These are phyloP conservation scores for Claviceps pusilla DNA, from an alignment of 2,329 filamentous ascomycete species.

Conservation along the genomic window DNA sequence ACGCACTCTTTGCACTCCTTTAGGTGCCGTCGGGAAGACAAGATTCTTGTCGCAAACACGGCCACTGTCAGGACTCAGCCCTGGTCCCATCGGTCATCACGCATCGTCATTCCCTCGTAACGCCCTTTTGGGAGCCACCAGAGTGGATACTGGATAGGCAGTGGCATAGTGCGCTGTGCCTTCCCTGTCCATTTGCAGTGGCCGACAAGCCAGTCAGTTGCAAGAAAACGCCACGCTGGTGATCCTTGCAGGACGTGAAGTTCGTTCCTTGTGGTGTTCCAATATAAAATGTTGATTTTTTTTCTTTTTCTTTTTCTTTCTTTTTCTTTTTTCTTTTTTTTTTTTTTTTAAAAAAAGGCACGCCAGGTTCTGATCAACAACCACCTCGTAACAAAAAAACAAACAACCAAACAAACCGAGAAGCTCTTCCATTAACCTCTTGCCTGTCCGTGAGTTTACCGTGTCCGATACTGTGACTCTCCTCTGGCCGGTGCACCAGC, in stretches of 20 bases:
- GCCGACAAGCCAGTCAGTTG: conserved; percentile 5
- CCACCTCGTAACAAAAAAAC: not conserved
- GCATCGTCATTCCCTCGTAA: conserved; percentile 1
- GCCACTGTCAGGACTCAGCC: too few relatives aligned
- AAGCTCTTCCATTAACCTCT: not conserved
- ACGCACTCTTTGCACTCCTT: too few relatives aligned
- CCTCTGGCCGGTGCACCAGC: not conserved
- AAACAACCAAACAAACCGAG: not conserved
- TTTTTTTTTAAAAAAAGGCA: not conserved
- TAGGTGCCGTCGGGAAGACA: not conserved
- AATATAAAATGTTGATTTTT: too few relatives aligned
- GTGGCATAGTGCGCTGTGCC: not conserved
- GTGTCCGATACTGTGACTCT: not conserved
- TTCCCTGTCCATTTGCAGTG: not conserved
- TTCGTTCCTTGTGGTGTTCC: not conserved
- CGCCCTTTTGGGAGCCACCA: not conserved
- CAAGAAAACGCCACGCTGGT: not conserved
- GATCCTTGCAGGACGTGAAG: conserved; percentile 1
- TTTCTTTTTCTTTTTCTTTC: too few relatives aligned
- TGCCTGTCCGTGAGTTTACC: not conserved
- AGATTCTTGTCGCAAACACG: not conserved
- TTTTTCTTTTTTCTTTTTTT: too few relatives aligned
- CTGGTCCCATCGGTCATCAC: too few relatives aligned
- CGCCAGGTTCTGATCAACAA: not conserved
- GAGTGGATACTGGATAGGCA: not conserved